Evolutionary conservation across 2,329 filamentous ascomycete genomes (phyloP), one percentile per base, ranked within the genome.

Genomic region (Colletotrichum abscissum): DNA sequence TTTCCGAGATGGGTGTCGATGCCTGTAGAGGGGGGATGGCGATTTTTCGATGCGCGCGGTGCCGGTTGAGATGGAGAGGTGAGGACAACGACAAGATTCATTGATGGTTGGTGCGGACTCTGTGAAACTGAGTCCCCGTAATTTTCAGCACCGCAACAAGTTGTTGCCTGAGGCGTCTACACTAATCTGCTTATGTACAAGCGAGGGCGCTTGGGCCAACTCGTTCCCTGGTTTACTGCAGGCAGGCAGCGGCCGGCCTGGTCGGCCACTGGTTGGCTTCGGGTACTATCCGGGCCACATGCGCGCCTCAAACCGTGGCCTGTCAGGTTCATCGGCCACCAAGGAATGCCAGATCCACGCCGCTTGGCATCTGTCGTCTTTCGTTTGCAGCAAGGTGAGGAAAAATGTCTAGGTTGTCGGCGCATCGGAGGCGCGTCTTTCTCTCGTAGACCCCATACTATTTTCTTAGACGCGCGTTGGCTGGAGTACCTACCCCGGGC

Each of bases 1-100:
- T 82, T 86, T 84, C 86, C 82, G 82, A 83, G 88, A 90, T 89
- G 87, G 85, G 81, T 84, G 83, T 87, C 83, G 88, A 90, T 90
- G 88, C 83, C 86, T 87, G 86, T 86, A 85, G 85, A 86, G 85
- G 86, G 83, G 87, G 86, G 87, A 85, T 86, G 87, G 87, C 85
- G 88, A 89, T 88, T 87, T 88, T 88, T 79, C 78, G 87, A 90
- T 90, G 88, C 88, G 88, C 88, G 88, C 86, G 81, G 84, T 87
- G 83, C 84, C 84, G 79, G 79, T 82, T 84, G 83, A 85, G 84
- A 86, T 85, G 84, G 85, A 80, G 86, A 86, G 79, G 82, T 86
- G 85, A 87, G 85, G 84, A 85, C 77, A 84, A 86, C 84, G 83
- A 83, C 84, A 86, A 86, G 84, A 85, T 86, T 84, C 83, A 78